A percentile compares a stretch with the other conserved stretches of the same genome.
Conservation (phyloP, 2,329 filamentous ascomycete genomes). For the Waltergamsia citrina region DNA sequence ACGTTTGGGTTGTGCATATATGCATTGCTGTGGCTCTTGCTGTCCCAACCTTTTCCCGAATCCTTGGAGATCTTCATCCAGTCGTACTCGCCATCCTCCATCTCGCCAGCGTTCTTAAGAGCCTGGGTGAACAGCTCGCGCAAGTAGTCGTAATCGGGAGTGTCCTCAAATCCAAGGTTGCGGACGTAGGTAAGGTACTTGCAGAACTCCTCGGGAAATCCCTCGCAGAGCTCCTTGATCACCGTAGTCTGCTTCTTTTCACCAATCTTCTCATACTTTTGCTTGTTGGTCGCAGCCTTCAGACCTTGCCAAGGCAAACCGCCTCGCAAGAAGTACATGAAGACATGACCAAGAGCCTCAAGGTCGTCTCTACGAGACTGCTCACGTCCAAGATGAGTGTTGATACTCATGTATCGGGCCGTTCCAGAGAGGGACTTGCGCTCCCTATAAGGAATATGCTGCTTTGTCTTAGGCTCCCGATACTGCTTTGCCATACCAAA, state of each 20-base stretch:
- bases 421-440: conserved; percentile 95
- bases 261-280: conserved; percentile 99
- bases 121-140: conserved; percentile 94
- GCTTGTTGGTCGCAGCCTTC: conserved; percentile 73
- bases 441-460: conserved; percentile 96
- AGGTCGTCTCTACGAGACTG: conserved; percentile 94
- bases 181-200: conserved; percentile 96
- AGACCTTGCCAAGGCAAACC: conserved; percentile 64
- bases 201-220: conserved; percentile 94
- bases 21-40: conserved; percentile 53
- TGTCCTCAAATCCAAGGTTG: conserved; percentile 97
- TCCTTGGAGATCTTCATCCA: conserved; percentile 95
- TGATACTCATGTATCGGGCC: conserved; percentile 98
- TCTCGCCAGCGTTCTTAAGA: conserved; percentile 85
- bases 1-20: conserved; percentile 69
- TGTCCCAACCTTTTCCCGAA: conserved; percentile 81
- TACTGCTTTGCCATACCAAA: conserved; percentile 99
- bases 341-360: conserved; percentile 72
- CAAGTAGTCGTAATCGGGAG: conserved; percentile 95
- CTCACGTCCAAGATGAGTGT: conserved; percentile 92
- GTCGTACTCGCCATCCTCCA: conserved; percentile 97
- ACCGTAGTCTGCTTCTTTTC: conserved; percentile 99
- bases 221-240: conserved; percentile 94
- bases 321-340: conserved; percentile 67
- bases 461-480: conserved; percentile 96